Percentiles rank a stretch among this genome's conserved stretches.
These are phyloP conservation scores for Penicillium sp. DNA, from an alignment of 2,329 filamentous ascomycete species.

Conservation along the genomic window DNA sequence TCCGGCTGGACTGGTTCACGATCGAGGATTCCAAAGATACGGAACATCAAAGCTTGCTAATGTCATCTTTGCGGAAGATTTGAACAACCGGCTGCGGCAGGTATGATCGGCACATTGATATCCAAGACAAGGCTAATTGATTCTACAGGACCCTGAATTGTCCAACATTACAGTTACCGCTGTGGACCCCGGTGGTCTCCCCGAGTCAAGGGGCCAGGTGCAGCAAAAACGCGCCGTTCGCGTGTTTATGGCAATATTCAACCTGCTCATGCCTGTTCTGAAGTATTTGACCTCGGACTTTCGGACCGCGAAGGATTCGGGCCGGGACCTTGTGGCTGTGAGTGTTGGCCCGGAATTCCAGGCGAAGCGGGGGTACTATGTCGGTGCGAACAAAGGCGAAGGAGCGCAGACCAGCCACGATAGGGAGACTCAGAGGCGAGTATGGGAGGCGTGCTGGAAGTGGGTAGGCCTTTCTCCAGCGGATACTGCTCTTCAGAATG, in stretches of 20 bases:
- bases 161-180: constrained; percentile 36
- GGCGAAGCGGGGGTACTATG: constrained; percentile 24
- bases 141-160: constrained; percentile 30
- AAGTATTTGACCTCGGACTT: constrained; percentile 22
- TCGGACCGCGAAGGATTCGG: constrained; percentile 24
- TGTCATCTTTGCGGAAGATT: constrained; percentile 47
- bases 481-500: constrained; percentile 15
- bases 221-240: constrained; percentile 21
- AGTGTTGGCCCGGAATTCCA: constrained; percentile 21
- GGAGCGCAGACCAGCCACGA: constrained; percentile 13
- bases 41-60: constrained; percentile 49
- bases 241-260: constrained; percentile 17
- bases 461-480: constrained; percentile 21
- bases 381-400: constrained; percentile 9
- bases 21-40: constrained; percentile 51
- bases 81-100: constrained; percentile 41
- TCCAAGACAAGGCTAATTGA: neutral
- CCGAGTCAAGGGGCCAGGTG: constrained; percentile 24
- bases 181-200: constrained; percentile 40
- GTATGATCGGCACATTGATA: constrained; percentile 24
- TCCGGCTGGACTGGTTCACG: constrained; percentile 37
- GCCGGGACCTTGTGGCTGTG: constrained; percentile 24
- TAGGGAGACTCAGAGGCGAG: constrained; percentile 10
- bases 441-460: constrained; percentile 28
- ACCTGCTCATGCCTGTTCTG: constrained; percentile 26